Evolutionary conservation across 345 rosid species (phyloP).

Genomic region (Salix exigua): DNA sequence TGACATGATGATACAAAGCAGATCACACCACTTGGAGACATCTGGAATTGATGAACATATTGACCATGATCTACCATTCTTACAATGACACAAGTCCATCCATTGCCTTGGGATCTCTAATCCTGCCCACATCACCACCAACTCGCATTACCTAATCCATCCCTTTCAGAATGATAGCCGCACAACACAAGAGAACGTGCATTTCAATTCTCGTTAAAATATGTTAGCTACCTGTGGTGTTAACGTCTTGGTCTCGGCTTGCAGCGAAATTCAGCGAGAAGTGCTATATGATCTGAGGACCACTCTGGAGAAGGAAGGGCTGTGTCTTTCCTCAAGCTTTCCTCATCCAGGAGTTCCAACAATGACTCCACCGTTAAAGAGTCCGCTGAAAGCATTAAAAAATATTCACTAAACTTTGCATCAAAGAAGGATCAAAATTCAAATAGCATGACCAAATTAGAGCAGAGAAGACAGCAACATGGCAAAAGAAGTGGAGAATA

Average conservation of each 20-base stretch:
- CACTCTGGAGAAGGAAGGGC: slow-evolving; percentile 99
- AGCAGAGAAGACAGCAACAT: not conserved
- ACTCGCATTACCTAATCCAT: not conserved
- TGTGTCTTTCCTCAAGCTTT: slow-evolving; percentile 93
- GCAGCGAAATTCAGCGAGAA: slow-evolving; percentile 92
- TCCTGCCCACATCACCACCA: slow-evolving; percentile 19
- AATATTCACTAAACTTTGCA: not conserved
- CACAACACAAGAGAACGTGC: not conserved
- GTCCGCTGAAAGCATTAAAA: slow-evolving; percentile 58
- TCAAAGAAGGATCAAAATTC: slow-evolving; percentile 4
- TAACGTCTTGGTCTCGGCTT: slow-evolving; percentile 86
- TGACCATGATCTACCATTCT: slow-evolving; percentile 43
- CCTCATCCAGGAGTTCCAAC: slow-evolving; percentile 97
- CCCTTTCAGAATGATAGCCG: not conserved
- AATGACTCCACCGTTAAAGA: slow-evolving; percentile 83
- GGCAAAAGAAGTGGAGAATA: not conserved
- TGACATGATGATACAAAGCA: slow-evolving; percentile 44
- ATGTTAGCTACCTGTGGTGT: slow-evolving; percentile 30
- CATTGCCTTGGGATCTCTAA: slow-evolving; percentile 20
- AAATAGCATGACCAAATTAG: slow-evolving; percentile 1
- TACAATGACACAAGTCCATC: slow-evolving; percentile 32
- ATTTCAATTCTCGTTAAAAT: not conserved
- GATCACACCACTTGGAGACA: slow-evolving; percentile 36
- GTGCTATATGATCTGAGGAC: slow-evolving; percentile 98
- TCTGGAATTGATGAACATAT: slow-evolving; percentile 27